Percentiles rank a stretch among this genome's conserved stretches.
Conservation (phyloP, 2,329 filamentous ascomycete genomes). For the Fusarium transvaalense region DNA sequence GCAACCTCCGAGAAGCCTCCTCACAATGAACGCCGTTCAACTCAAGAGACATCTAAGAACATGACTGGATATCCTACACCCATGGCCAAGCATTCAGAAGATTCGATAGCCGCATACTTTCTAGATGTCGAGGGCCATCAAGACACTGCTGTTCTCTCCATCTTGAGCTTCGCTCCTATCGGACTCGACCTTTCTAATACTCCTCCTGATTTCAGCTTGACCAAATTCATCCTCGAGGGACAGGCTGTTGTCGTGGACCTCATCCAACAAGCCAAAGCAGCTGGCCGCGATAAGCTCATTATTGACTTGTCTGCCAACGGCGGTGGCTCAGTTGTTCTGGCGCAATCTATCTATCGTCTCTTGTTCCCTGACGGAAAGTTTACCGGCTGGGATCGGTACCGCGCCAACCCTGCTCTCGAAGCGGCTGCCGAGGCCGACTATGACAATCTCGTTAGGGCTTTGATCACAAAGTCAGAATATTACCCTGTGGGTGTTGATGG, state of each 20-base stretch:
- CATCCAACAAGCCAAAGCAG: conserved; percentile 35
- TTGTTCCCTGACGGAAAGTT: conserved; percentile 43
- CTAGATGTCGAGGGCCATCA: conserved; percentile 35
- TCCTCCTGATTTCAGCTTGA: conserved; percentile 6
- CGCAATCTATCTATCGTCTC: conserved; percentile 38
- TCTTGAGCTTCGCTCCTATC: conserved; percentile 44
- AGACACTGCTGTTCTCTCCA: conserved; percentile 43
- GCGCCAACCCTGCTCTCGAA: conserved; percentile 41
- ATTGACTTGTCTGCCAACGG: conserved; percentile 45
- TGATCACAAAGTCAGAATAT: conserved; percentile 25
- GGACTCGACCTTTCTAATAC: conserved; percentile 3
- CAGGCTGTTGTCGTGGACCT: conserved; percentile 36
- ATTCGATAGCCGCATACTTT: conserved; percentile 38
- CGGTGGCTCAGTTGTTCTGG: conserved; percentile 41
- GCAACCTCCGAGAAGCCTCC: conserved; percentile 8
- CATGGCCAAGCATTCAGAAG: conserved; percentile 30
- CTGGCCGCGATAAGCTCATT: conserved; percentile 44
- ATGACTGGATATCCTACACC: conserved; percentile 35
- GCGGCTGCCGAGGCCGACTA: conserved; percentile 37
- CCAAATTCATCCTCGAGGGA: conserved; percentile 36
- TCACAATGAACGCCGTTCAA: conserved; percentile 27
- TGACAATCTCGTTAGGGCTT: conserved; percentile 18
- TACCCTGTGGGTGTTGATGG: conserved; percentile 30
- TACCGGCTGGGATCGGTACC: conserved; percentile 36
- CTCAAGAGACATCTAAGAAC: neutral